Evolutionary conservation across 1,139 yeast species (phyloP).

Genomic region (Hyphopichia buzzinii): DNA sequence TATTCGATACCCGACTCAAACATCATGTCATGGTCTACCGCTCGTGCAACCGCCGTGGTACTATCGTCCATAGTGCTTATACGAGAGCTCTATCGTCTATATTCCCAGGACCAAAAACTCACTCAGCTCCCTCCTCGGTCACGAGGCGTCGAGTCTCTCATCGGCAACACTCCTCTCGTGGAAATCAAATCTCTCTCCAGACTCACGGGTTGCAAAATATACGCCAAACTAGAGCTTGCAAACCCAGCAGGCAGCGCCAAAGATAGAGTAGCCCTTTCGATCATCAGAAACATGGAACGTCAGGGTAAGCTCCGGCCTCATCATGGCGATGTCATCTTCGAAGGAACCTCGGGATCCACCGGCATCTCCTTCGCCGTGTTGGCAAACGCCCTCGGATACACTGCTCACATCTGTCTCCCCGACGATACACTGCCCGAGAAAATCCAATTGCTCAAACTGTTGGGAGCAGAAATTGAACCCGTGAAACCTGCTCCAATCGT

Average conservation of each 20-base stretch:
- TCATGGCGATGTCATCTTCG: constrained; percentile 66
- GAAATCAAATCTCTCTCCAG: constrained; percentile 70
- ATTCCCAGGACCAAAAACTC: constrained; percentile 1
- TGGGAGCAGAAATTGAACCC: constrained; percentile 85
- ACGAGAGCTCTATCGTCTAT: constrained; percentile 11
- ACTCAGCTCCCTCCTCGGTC: constrained; percentile 29
- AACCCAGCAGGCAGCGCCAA: constrained; percentile 98
- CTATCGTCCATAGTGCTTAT: constrained; percentile 13
- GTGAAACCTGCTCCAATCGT: constrained; percentile 95
- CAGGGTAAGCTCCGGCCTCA: constrained; percentile 58
- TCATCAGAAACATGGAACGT: constrained; percentile 66
- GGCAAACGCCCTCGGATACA: constrained; percentile 84
- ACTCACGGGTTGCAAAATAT: constrained; percentile 76
- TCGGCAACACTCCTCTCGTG: constrained; percentile 91
- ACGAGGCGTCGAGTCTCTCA: constrained; percentile 50
- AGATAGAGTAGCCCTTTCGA: constrained; percentile 88
- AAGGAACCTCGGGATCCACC: constrained; percentile 95
- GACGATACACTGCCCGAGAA: constrained; percentile 91
- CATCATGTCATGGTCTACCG: constrained; percentile 4
- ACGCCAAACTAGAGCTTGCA: constrained; percentile 79
- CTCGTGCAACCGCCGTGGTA: constrained; percentile 16
- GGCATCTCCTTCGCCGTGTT: constrained; percentile 91
- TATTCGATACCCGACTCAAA: not conserved
- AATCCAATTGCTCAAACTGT: constrained; percentile 59
- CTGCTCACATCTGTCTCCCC: constrained; percentile 90